Percentiles rank a stretch among this genome's conserved stretches.
Evolutionary conservation across 495 filamentous ascomycete species (phyloP).

Genomic region (Daldinia grandis): DNA sequence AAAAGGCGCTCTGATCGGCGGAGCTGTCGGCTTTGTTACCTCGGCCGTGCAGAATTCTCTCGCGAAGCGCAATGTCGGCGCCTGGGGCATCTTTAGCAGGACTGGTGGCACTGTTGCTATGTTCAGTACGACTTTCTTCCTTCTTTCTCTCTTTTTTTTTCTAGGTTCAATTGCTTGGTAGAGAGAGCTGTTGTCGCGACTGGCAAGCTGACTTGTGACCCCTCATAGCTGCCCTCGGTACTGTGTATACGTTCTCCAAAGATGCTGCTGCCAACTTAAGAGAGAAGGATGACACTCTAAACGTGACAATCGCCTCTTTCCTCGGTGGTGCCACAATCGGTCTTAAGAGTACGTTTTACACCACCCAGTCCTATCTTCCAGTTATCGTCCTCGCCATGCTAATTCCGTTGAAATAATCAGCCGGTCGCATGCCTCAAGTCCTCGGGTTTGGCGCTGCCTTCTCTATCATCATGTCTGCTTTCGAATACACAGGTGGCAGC

Average conservation of each 20-base stretch:
- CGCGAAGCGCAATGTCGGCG: slow-evolving; percentile 77
- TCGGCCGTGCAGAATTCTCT: slow-evolving; percentile 88
- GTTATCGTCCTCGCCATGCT: neutral
- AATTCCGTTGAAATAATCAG: slow-evolving; percentile 51
- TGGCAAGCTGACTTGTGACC: slow-evolving; percentile 23
- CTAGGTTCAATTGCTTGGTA: neutral
- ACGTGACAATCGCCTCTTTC: slow-evolving; percentile 52
- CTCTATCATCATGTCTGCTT: slow-evolving; percentile 70
- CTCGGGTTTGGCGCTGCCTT: slow-evolving; percentile 77
- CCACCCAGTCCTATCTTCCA: neutral
- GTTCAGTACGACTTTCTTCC: slow-evolving; percentile 56
- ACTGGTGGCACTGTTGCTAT: slow-evolving; percentile 50
- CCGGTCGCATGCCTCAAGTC: slow-evolving; percentile 77
- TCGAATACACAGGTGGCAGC: slow-evolving; percentile 80
- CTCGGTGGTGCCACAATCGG: slow-evolving; percentile 52
- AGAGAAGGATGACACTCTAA: slow-evolving; percentile 54
- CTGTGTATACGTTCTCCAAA: slow-evolving; percentile 76
- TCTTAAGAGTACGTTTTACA: slow-evolving; percentile 44
- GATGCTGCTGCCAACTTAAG: slow-evolving; percentile 56
- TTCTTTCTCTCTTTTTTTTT: neutral
- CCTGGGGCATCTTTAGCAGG: slow-evolving; percentile 77
- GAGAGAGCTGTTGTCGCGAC: neutral
- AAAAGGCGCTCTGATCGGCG: slow-evolving; percentile 69
- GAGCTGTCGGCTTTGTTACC: slow-evolving; percentile 71
- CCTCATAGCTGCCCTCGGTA: slow-evolving; percentile 76